A percentile compares a stretch with the other conserved stretches of the same genome.
phyloP scores from a whole-genome alignment of 345 rosid species.

The Hibiscus syriacus region DNA sequence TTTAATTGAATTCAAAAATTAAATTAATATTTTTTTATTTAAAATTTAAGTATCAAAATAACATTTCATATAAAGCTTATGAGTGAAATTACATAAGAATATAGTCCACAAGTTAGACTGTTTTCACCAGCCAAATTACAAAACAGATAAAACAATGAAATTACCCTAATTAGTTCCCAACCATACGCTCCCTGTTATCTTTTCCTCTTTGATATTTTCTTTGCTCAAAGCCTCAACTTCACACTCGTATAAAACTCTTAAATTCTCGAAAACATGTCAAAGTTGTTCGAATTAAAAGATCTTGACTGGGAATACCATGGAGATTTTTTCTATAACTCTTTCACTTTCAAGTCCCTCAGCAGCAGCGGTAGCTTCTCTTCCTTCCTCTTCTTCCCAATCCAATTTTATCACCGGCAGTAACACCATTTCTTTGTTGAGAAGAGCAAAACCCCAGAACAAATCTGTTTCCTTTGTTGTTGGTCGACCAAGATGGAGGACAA shows the following conservation, averaged over 20 bases:
- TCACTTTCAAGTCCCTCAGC: slow-evolving; percentile 25
- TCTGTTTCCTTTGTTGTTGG: slow-evolving; percentile 30
- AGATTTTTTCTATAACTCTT: slow-evolving; percentile 49
- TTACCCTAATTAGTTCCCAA: not conserved
- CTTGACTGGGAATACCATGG: slow-evolving; percentile 32
- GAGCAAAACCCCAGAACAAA: slow-evolving; percentile 19
- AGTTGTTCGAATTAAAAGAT: not conserved
- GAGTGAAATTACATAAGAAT: no score
- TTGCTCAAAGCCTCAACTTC: not conserved
- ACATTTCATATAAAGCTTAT: no score
- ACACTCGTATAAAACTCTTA: not conserved
- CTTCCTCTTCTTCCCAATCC: slow-evolving; percentile 52
- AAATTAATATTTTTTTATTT: no score
- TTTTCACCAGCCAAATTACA: no score
- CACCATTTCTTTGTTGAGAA: slow-evolving; percentile 12
- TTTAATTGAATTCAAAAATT: no score
- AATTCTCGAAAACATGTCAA: not conserved
- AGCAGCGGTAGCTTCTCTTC: slow-evolving; percentile 21
- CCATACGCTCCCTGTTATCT: not conserved
- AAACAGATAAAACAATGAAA: no score
- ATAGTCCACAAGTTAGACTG: no score
- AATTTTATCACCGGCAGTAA: slow-evolving; percentile 24
- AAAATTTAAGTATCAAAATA: no score
- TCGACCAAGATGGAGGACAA: slow-evolving; percentile 24
- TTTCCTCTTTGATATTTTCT: not conserved